Percentiles rank a stretch among this genome's conserved stretches.
Evolutionary conservation across 1,284 basidiomycete species (phyloP).

Genomic region (Malassezia globosa): DNA sequence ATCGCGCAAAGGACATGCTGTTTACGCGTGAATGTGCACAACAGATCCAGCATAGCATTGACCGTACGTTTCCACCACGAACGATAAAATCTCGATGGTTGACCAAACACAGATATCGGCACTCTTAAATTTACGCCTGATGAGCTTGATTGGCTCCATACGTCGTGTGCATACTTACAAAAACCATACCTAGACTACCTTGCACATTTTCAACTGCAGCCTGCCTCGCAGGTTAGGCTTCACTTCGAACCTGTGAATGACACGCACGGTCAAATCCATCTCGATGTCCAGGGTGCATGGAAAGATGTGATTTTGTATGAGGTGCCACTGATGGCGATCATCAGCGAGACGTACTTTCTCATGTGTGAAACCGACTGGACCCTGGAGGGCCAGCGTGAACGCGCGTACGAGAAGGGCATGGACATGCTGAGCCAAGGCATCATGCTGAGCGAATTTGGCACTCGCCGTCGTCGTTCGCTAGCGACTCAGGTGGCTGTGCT

Average conservation of each 20-base stretch:
- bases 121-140: constrained; percentile 55
- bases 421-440: constrained; percentile 62
- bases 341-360: constrained; percentile 65
- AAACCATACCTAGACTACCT: constrained; percentile 69
- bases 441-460: constrained; percentile 82
- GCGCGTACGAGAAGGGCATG: constrained; percentile 62
- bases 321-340: constrained; percentile 79
- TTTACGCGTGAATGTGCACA: constrained; percentile 65
- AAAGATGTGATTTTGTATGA: constrained; percentile 86
- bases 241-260: constrained; percentile 52
- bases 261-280: constrained; percentile 59
- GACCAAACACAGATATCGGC: constrained; percentile 55
- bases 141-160: constrained; percentile 62
- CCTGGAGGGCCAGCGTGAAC: constrained; percentile 58
- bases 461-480: constrained; percentile 71
- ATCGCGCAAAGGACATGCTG: constrained; percentile 60
- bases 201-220: constrained; percentile 60
- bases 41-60: constrained; percentile 51
- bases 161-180: constrained; percentile 66
- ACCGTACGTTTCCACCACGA: constrained; percentile 52
- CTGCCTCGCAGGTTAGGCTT: constrained; percentile 62
- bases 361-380: constrained; percentile 69
- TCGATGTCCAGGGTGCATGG: constrained; percentile 70
- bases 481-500: constrained; percentile 69
- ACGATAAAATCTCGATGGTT: background rate